A percentile compares a stretch with the other conserved stretches of the same genome.
Evolutionary conservation across 2,329 filamentous ascomycete species (phyloP).

Genomic region (Colletotrichum sp.): DNA sequence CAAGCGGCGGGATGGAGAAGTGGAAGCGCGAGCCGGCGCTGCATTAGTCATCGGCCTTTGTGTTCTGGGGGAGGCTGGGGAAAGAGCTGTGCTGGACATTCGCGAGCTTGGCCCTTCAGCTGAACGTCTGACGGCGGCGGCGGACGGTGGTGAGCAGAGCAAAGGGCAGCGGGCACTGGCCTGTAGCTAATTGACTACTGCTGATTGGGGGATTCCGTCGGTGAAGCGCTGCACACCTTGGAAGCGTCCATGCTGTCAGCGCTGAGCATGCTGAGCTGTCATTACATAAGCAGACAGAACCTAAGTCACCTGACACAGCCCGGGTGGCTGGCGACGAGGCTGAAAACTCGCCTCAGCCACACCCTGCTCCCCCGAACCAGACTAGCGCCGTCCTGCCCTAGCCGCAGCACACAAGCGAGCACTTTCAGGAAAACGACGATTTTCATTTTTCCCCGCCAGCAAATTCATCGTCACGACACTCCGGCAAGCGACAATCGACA

Average conservation of each 20-base stretch:
- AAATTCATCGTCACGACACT: conserved; percentile 24
- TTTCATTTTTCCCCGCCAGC: conserved; percentile 6
- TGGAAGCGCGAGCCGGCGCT: neutral
- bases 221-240: neutral
- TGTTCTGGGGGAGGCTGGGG: neutral
- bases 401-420: conserved; percentile 20
- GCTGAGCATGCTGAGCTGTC: neutral
- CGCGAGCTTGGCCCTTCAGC: neutral
- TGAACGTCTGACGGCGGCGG: neutral
- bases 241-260: neutral
- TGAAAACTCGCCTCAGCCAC: conserved; percentile 7
- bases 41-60: neutral
- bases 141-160: neutral
- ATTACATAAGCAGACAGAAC: neutral
- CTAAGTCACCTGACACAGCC: conserved; percentile 6
- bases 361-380: neutral
- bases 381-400: conserved; percentile 17
- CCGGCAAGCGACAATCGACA: conserved; percentile 23
- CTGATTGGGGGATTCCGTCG: neutral
- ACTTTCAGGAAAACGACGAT: conserved; percentile 20
- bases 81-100: neutral
- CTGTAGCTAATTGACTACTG: neutral
- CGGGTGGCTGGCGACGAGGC: neutral
- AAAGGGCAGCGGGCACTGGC: neutral
- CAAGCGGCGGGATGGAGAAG: neutral